Percentiles rank a stretch among this genome's conserved stretches.
Evolutionary conservation across 441 rosid species (phyloP).

Genomic region (Euphorbia schlechtendalii): DNA sequence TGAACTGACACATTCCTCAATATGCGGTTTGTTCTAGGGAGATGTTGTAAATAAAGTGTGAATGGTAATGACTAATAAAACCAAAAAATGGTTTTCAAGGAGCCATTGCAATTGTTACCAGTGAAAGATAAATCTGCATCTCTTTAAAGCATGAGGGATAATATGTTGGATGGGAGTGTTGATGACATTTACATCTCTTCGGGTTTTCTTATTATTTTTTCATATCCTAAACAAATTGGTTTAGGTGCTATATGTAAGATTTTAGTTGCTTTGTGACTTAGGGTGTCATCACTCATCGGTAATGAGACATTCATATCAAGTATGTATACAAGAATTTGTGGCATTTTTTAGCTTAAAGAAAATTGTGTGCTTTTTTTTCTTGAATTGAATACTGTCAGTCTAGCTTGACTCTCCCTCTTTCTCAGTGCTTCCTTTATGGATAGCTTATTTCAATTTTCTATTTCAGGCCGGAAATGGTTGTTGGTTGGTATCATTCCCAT

Average conservation of each 20-base stretch:
- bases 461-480: slow-evolving; percentile 98
- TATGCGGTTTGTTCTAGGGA: neutral
- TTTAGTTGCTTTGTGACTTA: neutral
- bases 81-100: neutral
- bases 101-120: neutral
- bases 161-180: neutral
- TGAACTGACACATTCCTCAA: neutral
- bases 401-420: too few species aligned
- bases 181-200: neutral
- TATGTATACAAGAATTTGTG: neutral
- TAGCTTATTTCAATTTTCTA: slow-evolving; percentile 7
- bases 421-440: neutral
- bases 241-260: neutral
- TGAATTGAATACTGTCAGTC: too few species aligned
- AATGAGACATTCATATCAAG: neutral
- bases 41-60: neutral
- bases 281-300: neutral
- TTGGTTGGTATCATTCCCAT: slow-evolving; percentile 99
- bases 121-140: neutral
- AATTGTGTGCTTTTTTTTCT: too few species aligned
- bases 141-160: neutral
- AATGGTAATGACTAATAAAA: neutral
- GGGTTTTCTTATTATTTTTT: neutral
- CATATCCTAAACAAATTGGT: neutral
- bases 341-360: neutral